Base-by-base conservation (phyloP, 345 rosid genomes). In the Salix suchowensis region DNA sequence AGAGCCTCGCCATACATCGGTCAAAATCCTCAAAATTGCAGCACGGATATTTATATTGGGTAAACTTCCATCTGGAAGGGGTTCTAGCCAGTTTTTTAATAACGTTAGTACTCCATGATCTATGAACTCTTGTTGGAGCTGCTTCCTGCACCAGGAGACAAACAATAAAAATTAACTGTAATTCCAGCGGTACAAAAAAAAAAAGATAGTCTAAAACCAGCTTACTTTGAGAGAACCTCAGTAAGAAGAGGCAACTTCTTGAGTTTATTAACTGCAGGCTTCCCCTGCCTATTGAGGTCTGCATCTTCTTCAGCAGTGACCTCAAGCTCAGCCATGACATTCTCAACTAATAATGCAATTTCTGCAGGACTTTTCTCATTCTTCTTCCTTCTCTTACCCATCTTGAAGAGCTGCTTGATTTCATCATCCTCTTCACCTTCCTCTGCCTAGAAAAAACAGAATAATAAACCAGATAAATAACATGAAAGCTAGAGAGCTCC, bases 41-140 rank as follows among this genome's bases (percentile, higher is more conserved):
- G 94, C 96, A 46, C 98, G 97, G 72, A 96, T 96, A 77, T 96
- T 96, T 80, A 91, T 92, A 82, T 90, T 93, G 12, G 99, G 99
- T 77, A 96, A 88, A 78, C 99, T 96, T 79, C 97, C 96, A 86
- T 96, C 98, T 54, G 99, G 99, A 82, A 93, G 98, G 39, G 98
- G 99, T 80, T 96, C 99, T 61, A 96, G 98, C 99, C 99, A 93
- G 78, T 88, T 92, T 91, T 92, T 96, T 76, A 92, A 78, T 67
- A 96, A 84, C 61, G 94, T 88, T 70, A 96, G 70, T 55, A 96
- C 99, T 71, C 99, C 99, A 81, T 96, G 98, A 84, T 96, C 99
- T 74, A 96, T 81, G 79, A 92, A 93, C 71, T 95, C 98, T 76
- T 90, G 93, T 73, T 95, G 98, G 76, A 95, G 98, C 84, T 95